Conservation (phyloP, 345 rosid species). For the Eutrema yunnanense region DNA sequence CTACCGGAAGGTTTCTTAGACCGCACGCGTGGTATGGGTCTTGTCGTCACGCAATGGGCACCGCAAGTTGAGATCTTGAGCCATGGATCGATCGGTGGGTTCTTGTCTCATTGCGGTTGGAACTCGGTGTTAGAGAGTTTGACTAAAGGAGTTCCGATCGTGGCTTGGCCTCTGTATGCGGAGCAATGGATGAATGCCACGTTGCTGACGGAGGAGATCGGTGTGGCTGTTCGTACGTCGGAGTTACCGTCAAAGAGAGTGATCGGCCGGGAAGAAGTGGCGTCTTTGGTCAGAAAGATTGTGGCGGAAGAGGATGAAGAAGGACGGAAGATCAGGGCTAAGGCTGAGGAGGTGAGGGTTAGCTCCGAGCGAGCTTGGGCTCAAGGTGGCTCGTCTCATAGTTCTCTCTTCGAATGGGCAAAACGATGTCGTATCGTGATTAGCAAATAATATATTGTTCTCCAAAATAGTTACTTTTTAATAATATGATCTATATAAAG, state of each 20-base stretch:
- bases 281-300: constrained; percentile 33
- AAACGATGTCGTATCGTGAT: constrained; percentile 8
- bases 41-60: constrained; percentile 52
- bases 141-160: constrained; percentile 51
- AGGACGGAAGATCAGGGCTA: constrained; percentile 28
- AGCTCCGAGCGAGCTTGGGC: constrained; percentile 34
- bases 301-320: constrained; percentile 33
- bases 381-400: constrained; percentile 40
- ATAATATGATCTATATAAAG: not conserved
- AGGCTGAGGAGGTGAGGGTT: constrained; percentile 23
- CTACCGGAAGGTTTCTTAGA: constrained; percentile 57
- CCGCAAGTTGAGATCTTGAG: constrained; percentile 51
- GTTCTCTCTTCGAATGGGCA: constrained; percentile 30
- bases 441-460: not conserved
- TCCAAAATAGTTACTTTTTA: not conserved
- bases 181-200: constrained; percentile 71
- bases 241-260: constrained; percentile 4
- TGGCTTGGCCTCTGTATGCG: constrained; percentile 68
- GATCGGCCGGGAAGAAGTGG: constrained; percentile 41
- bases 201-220: constrained; percentile 36
- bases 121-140: constrained; percentile 56
- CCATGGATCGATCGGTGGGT: constrained; percentile 57
- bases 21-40: constrained; percentile 34
- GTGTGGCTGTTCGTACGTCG: constrained; percentile 38
- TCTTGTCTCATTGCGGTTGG: constrained; percentile 79